A percentile compares a stretch with the other conserved stretches of the same genome.
Conservation (phyloP, 2,329 filamentous ascomycete species). For the Elsinoe australis region DNA sequence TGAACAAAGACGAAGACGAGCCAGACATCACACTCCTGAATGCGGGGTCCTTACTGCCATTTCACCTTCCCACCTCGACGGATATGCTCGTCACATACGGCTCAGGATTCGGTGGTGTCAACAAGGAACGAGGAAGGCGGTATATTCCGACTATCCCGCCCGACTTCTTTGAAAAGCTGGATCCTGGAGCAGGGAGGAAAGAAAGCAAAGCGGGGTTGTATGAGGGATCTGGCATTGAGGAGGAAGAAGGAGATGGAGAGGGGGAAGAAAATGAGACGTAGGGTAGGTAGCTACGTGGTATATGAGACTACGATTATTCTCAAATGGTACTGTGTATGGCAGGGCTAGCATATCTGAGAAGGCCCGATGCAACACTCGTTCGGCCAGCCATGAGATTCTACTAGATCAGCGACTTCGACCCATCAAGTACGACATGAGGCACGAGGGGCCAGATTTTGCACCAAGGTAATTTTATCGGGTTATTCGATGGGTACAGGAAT, state of each 20-base stretch:
- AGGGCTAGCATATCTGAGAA: too few relatives aligned
- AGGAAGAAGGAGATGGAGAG: background rate
- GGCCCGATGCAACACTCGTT: too few relatives aligned
- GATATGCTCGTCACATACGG: constrained; percentile 97
- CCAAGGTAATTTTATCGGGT: too few relatives aligned
- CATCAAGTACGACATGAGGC: too few relatives aligned
- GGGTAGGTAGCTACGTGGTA: background rate
- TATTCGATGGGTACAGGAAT: too few relatives aligned
- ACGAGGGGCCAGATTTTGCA: too few relatives aligned
- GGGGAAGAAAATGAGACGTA: background rate
- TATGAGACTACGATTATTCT: too few relatives aligned
- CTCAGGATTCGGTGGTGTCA: constrained; percentile 85
- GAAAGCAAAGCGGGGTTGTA: constrained; percentile 23
- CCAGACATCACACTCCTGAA: constrained; percentile 75
- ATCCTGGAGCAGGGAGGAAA: constrained; percentile 43
- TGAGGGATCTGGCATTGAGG: constrained; percentile 5
- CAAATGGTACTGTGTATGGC: too few relatives aligned
- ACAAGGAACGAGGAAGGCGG: constrained; percentile 83
- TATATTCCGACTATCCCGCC: constrained; percentile 93
- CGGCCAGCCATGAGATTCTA: too few relatives aligned
- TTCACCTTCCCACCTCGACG: constrained; percentile 88
- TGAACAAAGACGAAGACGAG: constrained; percentile 52
- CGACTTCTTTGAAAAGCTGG: constrained; percentile 84
- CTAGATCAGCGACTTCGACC: too few relatives aligned
- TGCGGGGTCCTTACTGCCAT: constrained; percentile 85